phyloP scores from a whole-genome alignment of 2,329 filamentous ascomycete species.

The Penicillium concentricum region DNA sequence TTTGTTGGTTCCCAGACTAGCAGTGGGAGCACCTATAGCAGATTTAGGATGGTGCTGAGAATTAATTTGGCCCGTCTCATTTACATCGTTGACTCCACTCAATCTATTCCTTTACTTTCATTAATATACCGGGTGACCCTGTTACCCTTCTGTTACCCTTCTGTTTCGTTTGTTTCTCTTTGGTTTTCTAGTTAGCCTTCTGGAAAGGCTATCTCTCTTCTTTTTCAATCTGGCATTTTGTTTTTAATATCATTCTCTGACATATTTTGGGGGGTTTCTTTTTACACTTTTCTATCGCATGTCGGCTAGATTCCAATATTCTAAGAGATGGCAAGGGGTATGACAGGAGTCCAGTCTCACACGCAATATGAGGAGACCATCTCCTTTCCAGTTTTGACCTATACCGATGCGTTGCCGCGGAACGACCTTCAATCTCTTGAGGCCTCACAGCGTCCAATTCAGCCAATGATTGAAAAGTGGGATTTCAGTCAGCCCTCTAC shows the following conservation, averaged over 20 bases:
- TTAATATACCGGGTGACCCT: slow-evolving; percentile 7
- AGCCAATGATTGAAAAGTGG: slow-evolving; percentile 12
- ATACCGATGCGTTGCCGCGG: slow-evolving; percentile 34
- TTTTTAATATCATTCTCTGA: slow-evolving; percentile 12
- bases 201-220: slow-evolving; percentile 42
- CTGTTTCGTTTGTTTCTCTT: slow-evolving; percentile 9
- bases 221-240: slow-evolving; percentile 13
- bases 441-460: slow-evolving; percentile 9
- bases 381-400: slow-evolving; percentile 33
- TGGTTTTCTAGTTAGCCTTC: slow-evolving; percentile 29
- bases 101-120: slow-evolving; percentile 15
- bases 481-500: slow-evolving; percentile 23
- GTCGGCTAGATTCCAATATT: slow-evolving; percentile 9
- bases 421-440: slow-evolving; percentile 28
- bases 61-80: slow-evolving; percentile 21
- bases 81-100: slow-evolving; percentile 21
- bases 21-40: neutral
- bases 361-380: slow-evolving; percentile 28
- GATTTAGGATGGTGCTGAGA: neutral
- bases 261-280: neutral
- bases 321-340: slow-evolving; percentile 29
- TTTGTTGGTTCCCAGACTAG: slow-evolving; percentile 7
- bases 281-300: slow-evolving; percentile 1
- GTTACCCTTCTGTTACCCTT: slow-evolving; percentile 3
- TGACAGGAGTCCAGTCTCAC: slow-evolving; percentile 32